A percentile compares a stretch with the other conserved stretches of the same genome.
Evolutionary conservation across 2,329 filamentous ascomycete genomes (phyloP).

Genomic region (Fusarium albidum): DNA sequence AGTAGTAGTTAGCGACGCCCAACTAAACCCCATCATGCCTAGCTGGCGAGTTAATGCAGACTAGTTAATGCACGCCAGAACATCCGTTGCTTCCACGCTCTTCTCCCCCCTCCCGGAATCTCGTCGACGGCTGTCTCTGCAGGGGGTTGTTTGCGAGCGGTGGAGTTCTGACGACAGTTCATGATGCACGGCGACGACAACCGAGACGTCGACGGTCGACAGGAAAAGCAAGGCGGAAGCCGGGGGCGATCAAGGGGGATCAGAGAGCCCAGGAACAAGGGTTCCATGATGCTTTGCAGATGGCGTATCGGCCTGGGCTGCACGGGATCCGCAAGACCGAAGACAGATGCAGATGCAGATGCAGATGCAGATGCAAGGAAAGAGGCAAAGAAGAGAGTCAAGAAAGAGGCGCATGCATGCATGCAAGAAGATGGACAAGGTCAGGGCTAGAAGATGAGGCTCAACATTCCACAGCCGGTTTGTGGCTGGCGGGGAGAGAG

Average conservation of each 20-base stretch:
- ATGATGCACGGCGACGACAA: background rate
- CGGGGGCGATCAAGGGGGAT: too few species aligned
- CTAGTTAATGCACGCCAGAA: background rate
- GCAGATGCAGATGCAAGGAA: too few species aligned
- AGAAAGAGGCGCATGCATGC: too few species aligned
- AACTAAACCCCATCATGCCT: background rate
- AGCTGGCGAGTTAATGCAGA: background rate
- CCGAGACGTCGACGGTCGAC: background rate
- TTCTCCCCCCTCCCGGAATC: background rate
- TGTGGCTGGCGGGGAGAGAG: too few species aligned
- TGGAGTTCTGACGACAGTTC: background rate
- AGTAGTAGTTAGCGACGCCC: background rate
- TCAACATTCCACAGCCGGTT: too few species aligned
- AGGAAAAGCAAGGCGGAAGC: too few species aligned
- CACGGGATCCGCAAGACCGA: too few species aligned
- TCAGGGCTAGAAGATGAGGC: background rate
- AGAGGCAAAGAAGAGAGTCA: too few species aligned
- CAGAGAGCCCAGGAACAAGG: background rate
- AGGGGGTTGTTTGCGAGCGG: background rate
- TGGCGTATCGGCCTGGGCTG: background rate
- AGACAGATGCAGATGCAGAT: too few species aligned
- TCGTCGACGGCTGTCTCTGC: too few species aligned
- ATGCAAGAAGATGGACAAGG: background rate
- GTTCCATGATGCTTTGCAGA: background rate
- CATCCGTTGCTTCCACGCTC: constrained; percentile 8